Evolutionary conservation across 2,329 filamentous ascomycete genomes (phyloP), one percentile per base, ranked within the genome.

Genomic region (Karstenula rhodostoma): DNA sequence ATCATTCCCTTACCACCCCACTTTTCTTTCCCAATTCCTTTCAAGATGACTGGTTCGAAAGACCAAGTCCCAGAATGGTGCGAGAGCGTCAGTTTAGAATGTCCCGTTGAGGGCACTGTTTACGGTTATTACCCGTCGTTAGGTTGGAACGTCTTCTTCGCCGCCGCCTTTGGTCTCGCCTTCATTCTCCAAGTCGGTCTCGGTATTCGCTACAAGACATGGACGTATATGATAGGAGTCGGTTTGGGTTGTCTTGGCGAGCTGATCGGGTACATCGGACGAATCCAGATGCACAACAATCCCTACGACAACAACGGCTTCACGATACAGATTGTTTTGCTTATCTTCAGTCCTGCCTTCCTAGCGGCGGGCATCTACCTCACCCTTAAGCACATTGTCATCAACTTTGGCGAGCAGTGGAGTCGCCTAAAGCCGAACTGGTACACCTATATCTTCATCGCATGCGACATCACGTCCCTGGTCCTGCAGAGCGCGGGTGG

Each of bases 341-440:
- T 87, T n/a, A 84, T 85, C 37, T 81, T 88, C n/a, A 84, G 80
- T 0, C 85, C 84, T 2, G 85, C 82, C n/a, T 87, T 84, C 69
- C 72, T 83, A 53, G 82, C 82, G 8, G 86, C 82, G 1, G 81
- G 78, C 56, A 83, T 87, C 62, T 87, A 86, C 73, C 70, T 88
- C 25, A 83, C 80, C 5, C 77, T 88, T 3, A 84, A 85, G 27
- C 83, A 86, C 46, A 79, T 87, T 55, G 82, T 87, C 50, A 72
- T 83, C 17, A 77, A 81, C 44, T 84, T 87, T 59, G 86, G 86
- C 33, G 58, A 66, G 15, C 33, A 59, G 12, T 68, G 70, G 64
- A 67, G 62, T 5, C 55, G 68, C n/a, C 27, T 76, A 6, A 37
- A 61, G n/a, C 71, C 73, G 2, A 54, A 35, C 1, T 72, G 81